Evolutionary conservation across 2,329 filamentous ascomycete genomes (phyloP).

Genomic region (Cladophialophora chaetospira): DNA sequence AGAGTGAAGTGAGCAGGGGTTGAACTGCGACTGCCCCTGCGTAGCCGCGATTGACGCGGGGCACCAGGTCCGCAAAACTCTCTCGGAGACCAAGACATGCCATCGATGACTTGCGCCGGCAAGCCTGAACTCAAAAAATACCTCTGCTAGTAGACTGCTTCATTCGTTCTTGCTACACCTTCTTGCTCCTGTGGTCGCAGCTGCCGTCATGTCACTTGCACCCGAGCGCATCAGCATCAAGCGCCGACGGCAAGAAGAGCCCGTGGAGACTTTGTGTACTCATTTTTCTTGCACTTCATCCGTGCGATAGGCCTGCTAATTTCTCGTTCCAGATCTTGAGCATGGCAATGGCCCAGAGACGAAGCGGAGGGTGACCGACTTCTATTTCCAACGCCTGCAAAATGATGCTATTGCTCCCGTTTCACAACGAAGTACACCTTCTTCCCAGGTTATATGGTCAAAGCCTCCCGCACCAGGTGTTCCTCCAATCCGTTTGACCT

Average conservation of each 20-base stretch:
- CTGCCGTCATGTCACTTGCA: slow-evolving; percentile 46
- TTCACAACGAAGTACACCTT: slow-evolving; percentile 14
- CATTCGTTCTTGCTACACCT: background rate
- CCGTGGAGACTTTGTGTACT: slow-evolving; percentile 57
- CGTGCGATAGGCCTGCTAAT: slow-evolving; percentile 1
- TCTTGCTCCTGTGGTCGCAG: background rate
- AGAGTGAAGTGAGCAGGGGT: too few relatives aligned
- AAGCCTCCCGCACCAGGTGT: slow-evolving; percentile 33
- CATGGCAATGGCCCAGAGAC: slow-evolving; percentile 44
- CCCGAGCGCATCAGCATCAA: slow-evolving; percentile 58
- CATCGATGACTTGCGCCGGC: too few relatives aligned
- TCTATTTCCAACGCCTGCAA: slow-evolving; percentile 48
- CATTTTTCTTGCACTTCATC: background rate
- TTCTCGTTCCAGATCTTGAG: slow-evolving; percentile 45
- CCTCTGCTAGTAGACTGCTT: background rate
- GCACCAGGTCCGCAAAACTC: too few relatives aligned
- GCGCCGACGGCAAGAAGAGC: slow-evolving; percentile 58
- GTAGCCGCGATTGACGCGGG: too few relatives aligned
- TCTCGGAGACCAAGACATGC: too few relatives aligned
- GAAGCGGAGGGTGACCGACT: slow-evolving; percentile 53
- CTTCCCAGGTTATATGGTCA: slow-evolving; percentile 28
- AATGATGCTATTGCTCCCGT: slow-evolving; percentile 24
- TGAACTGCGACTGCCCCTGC: too few relatives aligned
- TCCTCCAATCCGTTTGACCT: slow-evolving; percentile 46
- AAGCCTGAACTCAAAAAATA: background rate